These are phyloP conservation scores for Malbranchea cinnamomea DNA, from an alignment of 2,329 filamentous ascomycete genomes.

Conservation along the genomic window DNA sequence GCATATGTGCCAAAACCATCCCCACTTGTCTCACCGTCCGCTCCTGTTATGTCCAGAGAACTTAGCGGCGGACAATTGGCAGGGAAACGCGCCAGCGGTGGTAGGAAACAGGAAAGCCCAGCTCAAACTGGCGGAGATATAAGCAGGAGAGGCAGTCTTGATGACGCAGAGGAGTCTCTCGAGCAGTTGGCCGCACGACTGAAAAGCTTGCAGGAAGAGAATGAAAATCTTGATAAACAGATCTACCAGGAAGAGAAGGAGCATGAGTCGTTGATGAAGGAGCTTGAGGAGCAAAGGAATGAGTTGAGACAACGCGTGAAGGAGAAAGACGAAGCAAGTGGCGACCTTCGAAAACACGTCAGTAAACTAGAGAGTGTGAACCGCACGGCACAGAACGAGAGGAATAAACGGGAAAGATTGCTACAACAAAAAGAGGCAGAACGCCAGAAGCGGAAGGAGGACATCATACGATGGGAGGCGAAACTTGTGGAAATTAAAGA, in stretches of 20 bases:
- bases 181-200: constrained; percentile 69
- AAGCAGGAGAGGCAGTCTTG: constrained; percentile 23
- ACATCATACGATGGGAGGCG: constrained; percentile 43
- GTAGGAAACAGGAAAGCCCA: constrained; percentile 49
- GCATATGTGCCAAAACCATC: constrained; percentile 38
- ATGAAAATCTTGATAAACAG: constrained; percentile 59
- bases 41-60: constrained; percentile 50
- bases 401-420: constrained; percentile 56
- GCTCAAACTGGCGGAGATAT: constrained; percentile 51
- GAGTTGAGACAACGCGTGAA: constrained; percentile 62
- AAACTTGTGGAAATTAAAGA: constrained; percentile 38
- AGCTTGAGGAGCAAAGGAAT: constrained; percentile 64
- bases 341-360: constrained; percentile 67
- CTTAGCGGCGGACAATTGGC: constrained; percentile 39
- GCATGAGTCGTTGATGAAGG: constrained; percentile 47
- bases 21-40: constrained; percentile 45
- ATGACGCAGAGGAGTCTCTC: constrained; percentile 50
- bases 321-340: constrained; percentile 81
- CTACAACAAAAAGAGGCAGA: constrained; percentile 47
- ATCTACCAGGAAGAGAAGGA: constrained; percentile 56
- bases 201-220: constrained; percentile 66
- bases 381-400: constrained; percentile 63
- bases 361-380: constrained; percentile 69
- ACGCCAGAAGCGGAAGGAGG: constrained; percentile 44
- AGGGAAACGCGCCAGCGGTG: constrained; percentile 52